These are phyloP conservation scores for Candida patagonica DNA, from an alignment of 805 yeast species.

Conservation along the genomic window DNA sequence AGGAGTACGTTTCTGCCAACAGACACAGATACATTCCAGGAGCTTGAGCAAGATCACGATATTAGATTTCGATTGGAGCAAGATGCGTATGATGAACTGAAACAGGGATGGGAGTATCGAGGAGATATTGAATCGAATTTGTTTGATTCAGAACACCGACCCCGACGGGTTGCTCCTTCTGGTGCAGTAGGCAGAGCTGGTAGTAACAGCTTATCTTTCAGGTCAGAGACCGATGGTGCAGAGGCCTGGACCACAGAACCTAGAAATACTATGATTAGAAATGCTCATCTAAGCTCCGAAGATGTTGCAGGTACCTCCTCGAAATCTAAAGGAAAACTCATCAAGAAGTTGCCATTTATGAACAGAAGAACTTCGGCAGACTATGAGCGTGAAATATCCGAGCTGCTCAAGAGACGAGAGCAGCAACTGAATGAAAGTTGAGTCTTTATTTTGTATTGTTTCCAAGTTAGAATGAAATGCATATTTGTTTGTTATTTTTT, in stretches of 20 bases:
- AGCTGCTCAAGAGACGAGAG: slow-evolving; percentile 30
- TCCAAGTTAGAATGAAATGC: background rate
- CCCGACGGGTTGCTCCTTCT: background rate
- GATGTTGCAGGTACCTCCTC: background rate
- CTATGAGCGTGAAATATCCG: slow-evolving; percentile 29
- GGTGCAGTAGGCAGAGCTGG: background rate
- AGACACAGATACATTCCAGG: slow-evolving; percentile 73
- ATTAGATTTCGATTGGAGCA: slow-evolving; percentile 64
- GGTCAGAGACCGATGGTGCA: background rate
- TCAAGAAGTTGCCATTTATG: slow-evolving; percentile 23
- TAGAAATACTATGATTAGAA: too few relatives aligned
- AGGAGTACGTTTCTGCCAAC: slow-evolving; percentile 50
- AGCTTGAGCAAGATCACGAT: slow-evolving; percentile 59
- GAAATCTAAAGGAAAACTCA: slow-evolving; percentile 10
- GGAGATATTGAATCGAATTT: slow-evolving; percentile 6
- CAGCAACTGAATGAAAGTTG: slow-evolving; percentile 18
- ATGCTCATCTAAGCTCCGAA: background rate
- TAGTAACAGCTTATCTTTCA: background rate
- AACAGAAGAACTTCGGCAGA: slow-evolving; percentile 22
- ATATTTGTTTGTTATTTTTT: background rate
- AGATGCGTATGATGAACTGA: slow-evolving; percentile 59
- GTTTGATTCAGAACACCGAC: slow-evolving; percentile 2
- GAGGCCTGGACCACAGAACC: too few relatives aligned
- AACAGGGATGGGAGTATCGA: slow-evolving; percentile 9
- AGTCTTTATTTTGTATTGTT: background rate